Evolutionary conservation across 768 basidiomycete species (phyloP).

Genomic region (Leccinum subtestaceum): DNA sequence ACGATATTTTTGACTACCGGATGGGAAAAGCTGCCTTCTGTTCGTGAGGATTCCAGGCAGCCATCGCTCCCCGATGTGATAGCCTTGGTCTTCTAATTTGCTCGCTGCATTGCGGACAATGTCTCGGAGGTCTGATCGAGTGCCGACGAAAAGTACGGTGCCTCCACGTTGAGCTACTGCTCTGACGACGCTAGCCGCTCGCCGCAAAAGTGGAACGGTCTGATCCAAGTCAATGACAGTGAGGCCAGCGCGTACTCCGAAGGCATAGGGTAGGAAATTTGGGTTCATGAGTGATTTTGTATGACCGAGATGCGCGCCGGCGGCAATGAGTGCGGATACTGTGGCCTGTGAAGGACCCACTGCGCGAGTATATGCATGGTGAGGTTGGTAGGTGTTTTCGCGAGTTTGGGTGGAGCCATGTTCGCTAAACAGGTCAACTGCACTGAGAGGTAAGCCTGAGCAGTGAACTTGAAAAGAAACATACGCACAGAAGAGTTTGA

Average conservation of each 20-base stretch:
- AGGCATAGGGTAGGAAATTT: slow-evolving; percentile 88
- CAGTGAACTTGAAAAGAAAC: slow-evolving; percentile 16
- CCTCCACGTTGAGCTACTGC: slow-evolving; percentile 80
- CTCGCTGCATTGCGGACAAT: slow-evolving; percentile 76
- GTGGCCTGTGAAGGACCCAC: slow-evolving; percentile 60
- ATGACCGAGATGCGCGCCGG: slow-evolving; percentile 94
- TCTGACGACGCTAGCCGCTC: slow-evolving; percentile 84
- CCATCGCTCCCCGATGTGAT: slow-evolving; percentile 86
- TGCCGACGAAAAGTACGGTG: slow-evolving; percentile 87
- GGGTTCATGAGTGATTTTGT: slow-evolving; percentile 80
- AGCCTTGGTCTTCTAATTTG: slow-evolving; percentile 77
- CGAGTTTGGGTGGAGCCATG: slow-evolving; percentile 79
- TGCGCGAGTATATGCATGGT: slow-evolving; percentile 67
- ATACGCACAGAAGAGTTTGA: slow-evolving; percentile 51
- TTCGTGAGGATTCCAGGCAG: slow-evolving; percentile 95
- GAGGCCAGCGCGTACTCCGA: slow-evolving; percentile 85
- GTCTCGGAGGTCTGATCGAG: slow-evolving; percentile 72
- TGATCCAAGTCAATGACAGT: slow-evolving; percentile 95
- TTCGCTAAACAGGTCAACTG: slow-evolving; percentile 60
- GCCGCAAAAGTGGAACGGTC: slow-evolving; percentile 86
- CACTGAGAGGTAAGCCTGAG: slow-evolving; percentile 12
- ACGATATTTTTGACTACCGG: slow-evolving; percentile 49
- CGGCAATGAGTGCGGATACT: slow-evolving; percentile 84
- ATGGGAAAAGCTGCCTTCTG: slow-evolving; percentile 69
- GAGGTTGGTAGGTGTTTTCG: slow-evolving; percentile 68